A percentile compares a stretch with the other conserved stretches of the same genome.
Conservation (phyloP, 2,329 filamentous ascomycete species). For the Pseudonectria foliicola region DNA sequence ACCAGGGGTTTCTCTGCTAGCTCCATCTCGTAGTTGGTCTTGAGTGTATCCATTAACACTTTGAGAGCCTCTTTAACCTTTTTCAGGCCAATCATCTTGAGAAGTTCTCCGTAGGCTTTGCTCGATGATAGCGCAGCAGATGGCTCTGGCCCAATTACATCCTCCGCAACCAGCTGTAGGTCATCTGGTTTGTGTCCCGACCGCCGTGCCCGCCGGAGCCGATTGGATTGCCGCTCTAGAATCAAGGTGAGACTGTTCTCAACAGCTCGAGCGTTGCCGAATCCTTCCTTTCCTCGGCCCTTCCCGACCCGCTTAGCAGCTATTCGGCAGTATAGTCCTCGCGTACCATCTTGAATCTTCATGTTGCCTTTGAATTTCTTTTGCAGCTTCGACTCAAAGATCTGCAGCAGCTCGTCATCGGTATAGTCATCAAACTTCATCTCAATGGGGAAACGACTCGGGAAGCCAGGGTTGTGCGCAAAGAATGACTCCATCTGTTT, state of each 20-base stretch:
- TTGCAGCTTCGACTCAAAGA: slow-evolving; percentile 49
- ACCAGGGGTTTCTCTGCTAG: slow-evolving; percentile 52
- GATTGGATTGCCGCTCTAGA: slow-evolving; percentile 48
- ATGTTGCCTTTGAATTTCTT: slow-evolving; percentile 49
- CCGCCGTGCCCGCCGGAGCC: slow-evolving; percentile 43
- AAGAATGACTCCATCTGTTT: slow-evolving; percentile 74
- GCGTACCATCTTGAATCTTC: slow-evolving; percentile 49
- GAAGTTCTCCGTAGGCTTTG: slow-evolving; percentile 50
- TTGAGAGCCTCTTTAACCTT: slow-evolving; percentile 56
- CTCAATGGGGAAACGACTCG: slow-evolving; percentile 59
- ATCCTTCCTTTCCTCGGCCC: slow-evolving; percentile 57
- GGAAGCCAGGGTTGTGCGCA: slow-evolving; percentile 63
- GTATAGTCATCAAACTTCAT: slow-evolving; percentile 64
- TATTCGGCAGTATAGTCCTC: slow-evolving; percentile 59
- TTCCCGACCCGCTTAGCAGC: slow-evolving; percentile 53
- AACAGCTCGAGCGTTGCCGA: slow-evolving; percentile 65
- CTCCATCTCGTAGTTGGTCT: slow-evolving; percentile 60
- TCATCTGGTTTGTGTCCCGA: slow-evolving; percentile 42
- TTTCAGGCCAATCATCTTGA: slow-evolving; percentile 50
- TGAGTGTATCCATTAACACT: slow-evolving; percentile 52
- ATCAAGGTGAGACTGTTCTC: slow-evolving; percentile 55
- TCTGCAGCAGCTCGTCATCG: slow-evolving; percentile 55
- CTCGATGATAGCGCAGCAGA: slow-evolving; percentile 42
- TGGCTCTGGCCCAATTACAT: slow-evolving; percentile 65
- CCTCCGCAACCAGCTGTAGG: slow-evolving; percentile 54